Conservation (phyloP, 164 flowering plant species). For the Chimonanthus salicifolius region DNA sequence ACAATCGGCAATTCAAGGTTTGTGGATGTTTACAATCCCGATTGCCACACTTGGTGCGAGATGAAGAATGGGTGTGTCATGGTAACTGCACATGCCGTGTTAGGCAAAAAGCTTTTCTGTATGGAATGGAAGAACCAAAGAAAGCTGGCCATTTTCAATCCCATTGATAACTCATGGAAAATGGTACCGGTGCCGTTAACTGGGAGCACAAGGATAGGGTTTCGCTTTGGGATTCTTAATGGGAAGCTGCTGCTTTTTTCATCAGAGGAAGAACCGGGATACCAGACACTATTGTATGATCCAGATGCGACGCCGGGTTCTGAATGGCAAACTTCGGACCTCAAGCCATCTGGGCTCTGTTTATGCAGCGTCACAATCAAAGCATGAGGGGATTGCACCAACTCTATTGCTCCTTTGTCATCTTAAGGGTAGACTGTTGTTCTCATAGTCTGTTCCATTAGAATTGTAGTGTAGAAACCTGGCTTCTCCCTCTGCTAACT, state of each 20-base stretch:
- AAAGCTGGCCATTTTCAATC: slow-evolving; percentile 56
- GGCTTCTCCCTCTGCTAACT: too few species aligned
- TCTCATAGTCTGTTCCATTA: neutral
- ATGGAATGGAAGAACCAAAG: slow-evolving; percentile 96
- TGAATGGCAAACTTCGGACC: slow-evolving; percentile 68
- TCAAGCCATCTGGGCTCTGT: slow-evolving; percentile 65
- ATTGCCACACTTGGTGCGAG: slow-evolving; percentile 63
- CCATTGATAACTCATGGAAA: slow-evolving; percentile 69
- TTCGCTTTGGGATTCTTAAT: slow-evolving; percentile 69
- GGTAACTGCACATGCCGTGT: slow-evolving; percentile 92
- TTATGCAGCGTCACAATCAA: slow-evolving; percentile 71
- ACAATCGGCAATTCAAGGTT: slow-evolving; percentile 86
- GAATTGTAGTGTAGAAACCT: too few species aligned
- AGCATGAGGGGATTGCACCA: slow-evolving; percentile 33
- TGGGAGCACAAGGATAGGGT: slow-evolving; percentile 69
- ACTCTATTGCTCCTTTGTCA: neutral
- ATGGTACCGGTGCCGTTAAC: slow-evolving; percentile 70
- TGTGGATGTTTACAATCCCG: slow-evolving; percentile 73
- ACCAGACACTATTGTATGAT: slow-evolving; percentile 52
- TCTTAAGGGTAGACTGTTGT: neutral
- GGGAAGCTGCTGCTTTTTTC: slow-evolving; percentile 82
- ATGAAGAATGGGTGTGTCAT: slow-evolving; percentile 94
- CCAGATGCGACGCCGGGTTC: slow-evolving; percentile 67
- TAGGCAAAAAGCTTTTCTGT: slow-evolving; percentile 74
- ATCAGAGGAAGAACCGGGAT: slow-evolving; percentile 37